Base-by-base conservation (phyloP, 208 protist species). In the Trypanosoma avium region DNA sequence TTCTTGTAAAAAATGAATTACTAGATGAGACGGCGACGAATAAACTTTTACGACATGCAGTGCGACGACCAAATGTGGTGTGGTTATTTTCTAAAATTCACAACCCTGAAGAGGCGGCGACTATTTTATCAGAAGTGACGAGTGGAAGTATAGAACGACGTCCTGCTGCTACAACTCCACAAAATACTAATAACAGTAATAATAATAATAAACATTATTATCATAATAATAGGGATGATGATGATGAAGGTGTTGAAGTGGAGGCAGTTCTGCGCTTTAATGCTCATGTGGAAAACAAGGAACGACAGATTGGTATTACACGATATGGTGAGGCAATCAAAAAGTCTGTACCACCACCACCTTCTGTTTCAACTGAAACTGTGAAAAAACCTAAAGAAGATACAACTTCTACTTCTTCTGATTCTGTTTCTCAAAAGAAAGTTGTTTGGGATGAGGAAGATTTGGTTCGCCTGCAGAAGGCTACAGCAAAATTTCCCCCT, bases 381-480 rank as follows among this genome's bases (percentile, higher is more conserved):
- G 65, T 8, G 45, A 26, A 15, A 38, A 58, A 68, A 47, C 61
- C 61, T 42, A 52, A 36, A 9, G 70, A 65, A 22, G 49, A 53
- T 26, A 26, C 50, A 10, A 50, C 36, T 15, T 43, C 21, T 35
- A 49, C 50, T 15, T 43, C 64, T 10, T 10, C 50, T 0, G 35
- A 65, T 4, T 24, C 57, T 9, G 52, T n/a, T 29, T 52, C 59
- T 4, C 74, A 66, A 46, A 61, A 53, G 43, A 26, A 40, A 9
- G 60, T 30, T 5, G 75, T 78, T 47, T 98, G 97, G 97, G 92
- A 82, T 8, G 83, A 97, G 12, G 90, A 98, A 1, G 97, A 98
- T 67, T 81, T 98, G 19, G 58, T 71, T 24, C 80, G 90, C n/a
- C 82, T 99, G 29, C 84, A 96, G 52, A 98, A 98, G 75, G 97